A percentile compares a stretch with the other conserved stretches of the same genome.
Conservation (phyloP, 108 stramenopile genomes). For the Cylindrotheca closterium region DNA sequence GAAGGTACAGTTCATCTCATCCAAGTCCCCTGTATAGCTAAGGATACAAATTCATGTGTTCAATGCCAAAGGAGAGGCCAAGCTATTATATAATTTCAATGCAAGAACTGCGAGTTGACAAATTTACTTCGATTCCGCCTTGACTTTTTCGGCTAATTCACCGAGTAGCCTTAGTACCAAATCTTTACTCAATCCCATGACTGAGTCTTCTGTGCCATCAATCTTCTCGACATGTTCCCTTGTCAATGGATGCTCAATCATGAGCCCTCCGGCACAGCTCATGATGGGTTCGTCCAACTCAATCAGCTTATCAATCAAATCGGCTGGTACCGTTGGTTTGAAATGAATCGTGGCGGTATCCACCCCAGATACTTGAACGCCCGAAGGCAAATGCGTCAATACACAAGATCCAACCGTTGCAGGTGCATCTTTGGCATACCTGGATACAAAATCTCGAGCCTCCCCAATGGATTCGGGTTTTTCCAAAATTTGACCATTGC, state of each 20-base stretch:
- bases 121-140: background rate
- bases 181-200: conserved; percentile 82
- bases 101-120: no score
- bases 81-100: no score
- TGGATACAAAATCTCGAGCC: conserved; percentile 58
- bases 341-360: conserved; percentile 80
- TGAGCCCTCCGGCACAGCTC: conserved; percentile 80
- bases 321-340: conserved; percentile 24
- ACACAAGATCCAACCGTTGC: conserved; percentile 76
- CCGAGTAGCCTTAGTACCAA: conserved; percentile 46
- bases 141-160: conserved; percentile 46
- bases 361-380: conserved; percentile 67
- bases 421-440: conserved; percentile 60
- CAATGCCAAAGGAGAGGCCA: no score
- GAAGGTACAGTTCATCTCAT: no score
- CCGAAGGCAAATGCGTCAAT: conserved; percentile 63
- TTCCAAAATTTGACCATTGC: conserved; percentile 66
- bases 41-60: no score
- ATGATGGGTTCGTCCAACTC: conserved; percentile 63
- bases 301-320: conserved; percentile 62
- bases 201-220: conserved; percentile 84
- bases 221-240: conserved; percentile 60
- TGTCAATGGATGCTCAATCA: conserved; percentile 85
- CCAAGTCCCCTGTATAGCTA: no score
- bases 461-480: conserved; percentile 69